A percentile compares a stretch with the other conserved stretches of the same genome.
These are phyloP conservation scores for Rutidosis leptorrhynchoides DNA, from an alignment of 129 eudicot genomes.

Conservation along the genomic window DNA sequence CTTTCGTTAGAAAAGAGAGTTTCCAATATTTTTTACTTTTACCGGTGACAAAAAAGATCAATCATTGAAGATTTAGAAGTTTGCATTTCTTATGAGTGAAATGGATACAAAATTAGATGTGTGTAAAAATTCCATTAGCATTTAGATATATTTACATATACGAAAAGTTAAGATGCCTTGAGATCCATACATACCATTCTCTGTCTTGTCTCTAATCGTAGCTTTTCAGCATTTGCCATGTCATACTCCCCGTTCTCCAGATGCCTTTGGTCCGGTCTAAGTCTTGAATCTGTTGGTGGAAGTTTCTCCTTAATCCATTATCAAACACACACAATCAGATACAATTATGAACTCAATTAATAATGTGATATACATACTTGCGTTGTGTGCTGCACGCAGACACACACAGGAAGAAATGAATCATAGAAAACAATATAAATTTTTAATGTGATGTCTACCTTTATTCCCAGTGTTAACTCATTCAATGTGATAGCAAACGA, in stretches of 20 bases:
- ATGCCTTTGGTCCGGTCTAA: slow-evolving; percentile 54
- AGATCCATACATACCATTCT: slow-evolving; percentile 36
- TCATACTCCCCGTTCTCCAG: slow-evolving; percentile 52
- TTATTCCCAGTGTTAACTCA: slow-evolving; percentile 48
- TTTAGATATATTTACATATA: not conserved
- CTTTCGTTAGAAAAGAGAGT: no score
- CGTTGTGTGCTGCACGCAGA: not conserved
- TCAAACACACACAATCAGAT: slow-evolving; percentile 49
- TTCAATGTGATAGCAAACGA: slow-evolving; percentile 47
- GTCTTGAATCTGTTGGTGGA: slow-evolving; percentile 60
- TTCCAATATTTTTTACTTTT: no score
- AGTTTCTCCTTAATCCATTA: slow-evolving; percentile 49
- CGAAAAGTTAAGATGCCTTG: not conserved
- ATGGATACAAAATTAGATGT: not conserved
- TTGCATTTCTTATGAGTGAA: not conserved
- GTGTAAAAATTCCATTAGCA: not conserved
- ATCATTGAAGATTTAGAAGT: not conserved
- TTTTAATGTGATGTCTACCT: slow-evolving; percentile 43
- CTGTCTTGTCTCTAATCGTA: slow-evolving; percentile 43
- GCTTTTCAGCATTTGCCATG: slow-evolving; percentile 52
- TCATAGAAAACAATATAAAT: not conserved
- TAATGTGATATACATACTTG: not conserved
- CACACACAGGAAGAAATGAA: not conserved
- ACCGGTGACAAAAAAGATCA: not conserved
- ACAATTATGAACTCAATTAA: slow-evolving; percentile 29